Percentiles rank a stretch among this genome's conserved stretches.
Evolutionary conservation across 108 stramenopile genomes (phyloP).

Genomic region (Cyclotella cryptica): DNA sequence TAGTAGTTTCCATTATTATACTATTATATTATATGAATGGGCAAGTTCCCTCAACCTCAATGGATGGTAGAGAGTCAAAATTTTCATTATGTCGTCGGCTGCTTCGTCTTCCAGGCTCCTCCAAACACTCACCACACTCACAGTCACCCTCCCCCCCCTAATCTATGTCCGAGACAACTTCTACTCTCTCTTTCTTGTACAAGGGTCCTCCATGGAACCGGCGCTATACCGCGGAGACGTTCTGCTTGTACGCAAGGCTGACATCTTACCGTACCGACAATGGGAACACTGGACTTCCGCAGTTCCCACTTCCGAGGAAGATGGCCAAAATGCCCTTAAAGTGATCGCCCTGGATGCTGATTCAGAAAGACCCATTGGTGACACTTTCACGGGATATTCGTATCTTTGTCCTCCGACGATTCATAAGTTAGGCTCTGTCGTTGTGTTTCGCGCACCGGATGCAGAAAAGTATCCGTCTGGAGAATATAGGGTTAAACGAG

Average conservation of each 20-base stretch:
- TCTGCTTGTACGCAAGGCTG: slow-evolving; percentile 70
- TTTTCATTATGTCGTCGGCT: neutral
- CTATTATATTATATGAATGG: no score
- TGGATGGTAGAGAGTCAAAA: no score
- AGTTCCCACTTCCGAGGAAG: neutral
- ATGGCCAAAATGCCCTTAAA: slow-evolving; percentile 25
- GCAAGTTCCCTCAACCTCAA: no score
- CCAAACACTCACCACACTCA: slow-evolving; percentile 11
- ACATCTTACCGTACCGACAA: slow-evolving; percentile 32
- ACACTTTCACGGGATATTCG: slow-evolving; percentile 25
- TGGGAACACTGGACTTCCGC: slow-evolving; percentile 28
- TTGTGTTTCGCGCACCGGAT: slow-evolving; percentile 46
- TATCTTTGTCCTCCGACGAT: slow-evolving; percentile 43
- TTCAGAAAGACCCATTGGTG: slow-evolving; percentile 45
- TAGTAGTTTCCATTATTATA: no score
- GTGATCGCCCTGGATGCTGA: slow-evolving; percentile 44
- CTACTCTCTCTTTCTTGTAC: slow-evolving; percentile 58
- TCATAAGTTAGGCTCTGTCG: slow-evolving; percentile 32
- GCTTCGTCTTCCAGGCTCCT: slow-evolving; percentile 6
- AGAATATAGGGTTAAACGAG: slow-evolving; percentile 68
- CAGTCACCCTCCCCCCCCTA: slow-evolving; percentile 25
- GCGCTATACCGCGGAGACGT: slow-evolving; percentile 66
- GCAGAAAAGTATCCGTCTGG: slow-evolving; percentile 45
- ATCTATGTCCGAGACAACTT: slow-evolving; percentile 51
- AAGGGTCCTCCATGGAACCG: slow-evolving; percentile 78